Evolutionary conservation across 495 filamentous ascomycete genomes (phyloP).

Genomic region (Poronia punctata): DNA sequence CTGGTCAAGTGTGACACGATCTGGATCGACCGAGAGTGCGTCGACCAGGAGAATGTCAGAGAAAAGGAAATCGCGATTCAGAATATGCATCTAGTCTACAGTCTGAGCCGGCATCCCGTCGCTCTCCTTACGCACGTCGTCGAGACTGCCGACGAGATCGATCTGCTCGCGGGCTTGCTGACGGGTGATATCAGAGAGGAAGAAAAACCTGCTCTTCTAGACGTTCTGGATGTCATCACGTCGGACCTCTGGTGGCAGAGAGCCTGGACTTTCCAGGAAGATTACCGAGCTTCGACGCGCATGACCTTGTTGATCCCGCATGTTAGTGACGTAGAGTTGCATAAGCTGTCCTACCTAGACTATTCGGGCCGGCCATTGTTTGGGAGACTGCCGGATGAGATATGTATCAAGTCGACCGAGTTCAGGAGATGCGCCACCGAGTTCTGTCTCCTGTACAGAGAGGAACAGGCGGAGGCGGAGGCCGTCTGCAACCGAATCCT

Average conservation of each 20-base stretch:
- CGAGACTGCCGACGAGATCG: conserved; percentile 17
- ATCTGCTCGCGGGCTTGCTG: conserved; percentile 18
- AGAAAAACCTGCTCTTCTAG: conserved; percentile 16
- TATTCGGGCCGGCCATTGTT: conserved; percentile 10
- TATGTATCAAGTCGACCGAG: conserved; percentile 23
- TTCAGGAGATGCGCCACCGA: conserved; percentile 19
- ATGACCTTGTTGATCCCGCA: conserved; percentile 26
- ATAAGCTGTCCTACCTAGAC: conserved; percentile 12
- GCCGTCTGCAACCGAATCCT: conserved; percentile 19
- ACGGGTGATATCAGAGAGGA: conserved; percentile 11
- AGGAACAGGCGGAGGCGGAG: conserved; percentile 8
- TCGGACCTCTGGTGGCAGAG: conserved; percentile 26
- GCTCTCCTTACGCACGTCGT: conserved; percentile 25
- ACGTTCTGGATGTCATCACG: conserved; percentile 22
- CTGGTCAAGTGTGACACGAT: conserved; percentile 21
- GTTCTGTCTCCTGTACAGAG: conserved; percentile 22
- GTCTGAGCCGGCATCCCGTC: conserved; percentile 20
- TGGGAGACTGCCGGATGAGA: conserved; percentile 23
- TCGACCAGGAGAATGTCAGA: conserved; percentile 27
- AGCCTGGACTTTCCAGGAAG: conserved; percentile 30
- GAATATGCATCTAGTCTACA: conserved; percentile 37
- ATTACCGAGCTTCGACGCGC: conserved; percentile 21
- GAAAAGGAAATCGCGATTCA: conserved; percentile 32
- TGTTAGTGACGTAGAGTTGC: conserved; percentile 13
- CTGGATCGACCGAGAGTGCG: conserved; percentile 40